phyloP scores from a whole-genome alignment of 2,329 filamentous ascomycete species.

The Ceratocystis ficicola region DNA sequence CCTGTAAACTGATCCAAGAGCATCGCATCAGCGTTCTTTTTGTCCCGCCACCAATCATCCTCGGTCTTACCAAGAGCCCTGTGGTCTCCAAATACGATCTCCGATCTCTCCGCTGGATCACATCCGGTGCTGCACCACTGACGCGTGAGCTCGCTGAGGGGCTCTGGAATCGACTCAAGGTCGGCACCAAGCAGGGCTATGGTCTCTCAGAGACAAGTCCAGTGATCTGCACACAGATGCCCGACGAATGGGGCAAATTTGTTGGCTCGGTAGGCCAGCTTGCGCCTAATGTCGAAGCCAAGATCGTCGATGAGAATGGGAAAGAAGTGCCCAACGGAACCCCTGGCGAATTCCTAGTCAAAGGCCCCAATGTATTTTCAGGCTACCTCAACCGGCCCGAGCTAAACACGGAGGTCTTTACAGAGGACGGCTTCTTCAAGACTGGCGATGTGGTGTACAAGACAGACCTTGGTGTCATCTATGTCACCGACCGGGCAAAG shows the following conservation, averaged over 20 bases:
- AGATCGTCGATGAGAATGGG: conserved; percentile 57
- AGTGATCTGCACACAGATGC: conserved; percentile 59
- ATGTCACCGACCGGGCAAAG: conserved; percentile 78
- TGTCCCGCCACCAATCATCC: conserved; percentile 71
- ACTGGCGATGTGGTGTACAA: conserved; percentile 78
- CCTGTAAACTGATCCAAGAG: conserved; percentile 64
- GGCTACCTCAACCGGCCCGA: conserved; percentile 67
- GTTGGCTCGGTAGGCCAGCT: conserved; percentile 70
- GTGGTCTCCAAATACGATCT: conserved; percentile 70
- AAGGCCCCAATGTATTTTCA: conserved; percentile 67
- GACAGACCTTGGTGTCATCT: conserved; percentile 68
- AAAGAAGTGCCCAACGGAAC: conserved; percentile 44
- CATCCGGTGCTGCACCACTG: conserved; percentile 75
- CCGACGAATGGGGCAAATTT: conserved; percentile 62
- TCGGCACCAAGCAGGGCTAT: conserved; percentile 86
- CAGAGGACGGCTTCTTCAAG: conserved; percentile 72
- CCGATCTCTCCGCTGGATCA: conserved; percentile 66
- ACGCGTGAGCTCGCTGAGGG: conserved; percentile 67
- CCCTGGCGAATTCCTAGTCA: conserved; percentile 61
- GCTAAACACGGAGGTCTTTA: conserved; percentile 58
- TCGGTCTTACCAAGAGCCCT: conserved; percentile 69
- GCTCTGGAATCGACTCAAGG: conserved; percentile 58
- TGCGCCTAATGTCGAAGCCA: conserved; percentile 66
- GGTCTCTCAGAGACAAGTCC: conserved; percentile 81
- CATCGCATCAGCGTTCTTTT: conserved; percentile 66